A percentile compares a stretch with the other conserved stretches of the same genome.
These are phyloP conservation scores for Amanita fuliginea DNA, from an alignment of 768 basidiomycete genomes.

Conservation along the genomic window DNA sequence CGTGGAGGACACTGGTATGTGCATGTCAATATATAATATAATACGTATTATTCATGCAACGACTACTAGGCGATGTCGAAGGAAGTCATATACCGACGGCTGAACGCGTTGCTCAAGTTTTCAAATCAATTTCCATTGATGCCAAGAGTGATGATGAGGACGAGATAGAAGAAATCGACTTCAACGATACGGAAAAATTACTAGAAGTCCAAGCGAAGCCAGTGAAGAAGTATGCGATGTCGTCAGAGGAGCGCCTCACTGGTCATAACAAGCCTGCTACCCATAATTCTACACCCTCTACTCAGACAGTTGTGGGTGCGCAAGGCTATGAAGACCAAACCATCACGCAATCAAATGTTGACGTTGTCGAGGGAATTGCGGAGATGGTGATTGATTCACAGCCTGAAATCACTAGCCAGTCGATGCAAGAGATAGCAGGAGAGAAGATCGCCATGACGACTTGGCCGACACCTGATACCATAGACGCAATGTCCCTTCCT, in stretches of 20 bases:
- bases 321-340: neutral
- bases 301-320: neutral
- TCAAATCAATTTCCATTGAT: slow-evolving; percentile 25
- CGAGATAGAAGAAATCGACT: slow-evolving; percentile 52
- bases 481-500: no score
- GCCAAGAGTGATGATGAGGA: slow-evolving; percentile 19
- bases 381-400: slow-evolving; percentile 18
- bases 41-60: neutral
- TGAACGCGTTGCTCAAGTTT: slow-evolving; percentile 52
- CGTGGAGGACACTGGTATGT: slow-evolving; percentile 41
- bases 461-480: no score
- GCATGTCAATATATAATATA: slow-evolving; percentile 2
- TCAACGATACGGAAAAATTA: slow-evolving; percentile 45
- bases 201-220: slow-evolving; percentile 20
- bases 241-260: slow-evolving; percentile 8
- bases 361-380: slow-evolving; percentile 21
- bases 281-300: neutral
- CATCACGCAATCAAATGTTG: slow-evolving; percentile 2
- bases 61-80: slow-evolving; percentile 34
- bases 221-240: slow-evolving; percentile 5
- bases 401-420: neutral
- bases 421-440: neutral
- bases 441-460: neutral
- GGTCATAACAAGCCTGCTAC: neutral
- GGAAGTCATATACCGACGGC: slow-evolving; percentile 59